Evolutionary conservation across 306 rosid genomes (phyloP), one percentile per base, ranked within the genome.

Genomic region (Dalbergia cultrata): DNA sequence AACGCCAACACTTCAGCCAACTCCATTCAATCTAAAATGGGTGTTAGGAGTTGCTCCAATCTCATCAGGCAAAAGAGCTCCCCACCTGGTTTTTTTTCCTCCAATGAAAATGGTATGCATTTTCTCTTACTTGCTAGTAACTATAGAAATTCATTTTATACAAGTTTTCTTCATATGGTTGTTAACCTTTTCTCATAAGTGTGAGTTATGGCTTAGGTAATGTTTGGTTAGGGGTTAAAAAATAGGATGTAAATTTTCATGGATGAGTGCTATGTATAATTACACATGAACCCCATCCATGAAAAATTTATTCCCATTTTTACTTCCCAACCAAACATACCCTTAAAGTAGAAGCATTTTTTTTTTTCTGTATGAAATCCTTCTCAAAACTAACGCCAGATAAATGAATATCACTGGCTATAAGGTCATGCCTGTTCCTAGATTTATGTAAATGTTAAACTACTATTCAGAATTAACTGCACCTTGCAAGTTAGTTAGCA

Each of bases 51-150:
- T 86, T 76, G 70, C 52, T 77, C 90, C 59, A 82, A 86, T 86
- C 88, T 87, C 64, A 49, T 74, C 33, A 87, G 98, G 77, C 93
- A 90, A 73, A 87, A 74, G 69, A 94, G 97, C 76, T 92, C 92
- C 33, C 95, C 97, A 10, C 85, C 95, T 58, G 95, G 80, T 13
- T 80, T 92, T 74, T 87, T 91, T 74, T 87, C 90, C 90, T 73
- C 89, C 64, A 73, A 59, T 74, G 89, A 90, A 74, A 88, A 84
- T 82, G 97, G 98, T 94, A 89, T 73, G 63, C 6, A 4, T 58
- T 58, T 63, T 67, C 11, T 58, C 19, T 59, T 75, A 14, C 59
- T 69, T 69, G 22, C 66, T 67, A 33, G 26, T 19, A 37, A 9
- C 6, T 47, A 0, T 62, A 1, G 52, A n/a, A 12, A 12, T 67